Base-by-base conservation (phyloP, 2,329 filamentous ascomycete species). In the Fusarium graminum region DNA sequence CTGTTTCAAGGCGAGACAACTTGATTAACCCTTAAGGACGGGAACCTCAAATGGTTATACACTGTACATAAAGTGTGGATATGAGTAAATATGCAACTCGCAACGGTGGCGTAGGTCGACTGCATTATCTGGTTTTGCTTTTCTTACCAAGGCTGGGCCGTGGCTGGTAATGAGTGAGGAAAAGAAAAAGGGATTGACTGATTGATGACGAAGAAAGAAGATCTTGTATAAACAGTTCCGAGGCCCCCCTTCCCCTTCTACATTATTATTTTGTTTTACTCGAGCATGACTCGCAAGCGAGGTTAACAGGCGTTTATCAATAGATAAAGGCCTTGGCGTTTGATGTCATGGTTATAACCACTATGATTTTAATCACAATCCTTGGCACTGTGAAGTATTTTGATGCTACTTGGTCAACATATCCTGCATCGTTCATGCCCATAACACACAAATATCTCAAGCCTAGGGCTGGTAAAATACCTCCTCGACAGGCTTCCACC, bases 401-500 rank as follows among this genome's bases (percentile, higher is more conserved):
- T 26, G 26, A 9, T 32, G 13, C 17, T 51, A 8, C 19, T n/a
- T 6, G 12, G n/a, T 29, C 14, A 13, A 19, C n/a, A 9, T 25
- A 17, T 12, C 25, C 10, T 36, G 9, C 19, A 29, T 14, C 8
- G 16, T 4, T 10, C 30, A 11, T 8, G 7, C 50, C 17, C 22
- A 6, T 16, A 12, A 7, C 26, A 25, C 16, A 41, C 43, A 29
- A 34, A 17, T 22, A 17, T n/a, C 17, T 5, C 16, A 6, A 25
- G 26, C 10, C 81, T 67, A 89, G 26, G 85, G 77, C 52, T 79
- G 75, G 73, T 89, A 88, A 73, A 92, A 92, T 4, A 92, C 88
- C 78, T 92, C 89, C 74, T 91, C 88, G 19, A 90, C 74, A 3
- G 83, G 83, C 73, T 85, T 88, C 90, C 90, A 92, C 90, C 90